Evolutionary conservation across 2,329 filamentous ascomycete genomes (phyloP), one percentile per base, ranked within the genome.

Genomic region (Chaetomium sp.): DNA sequence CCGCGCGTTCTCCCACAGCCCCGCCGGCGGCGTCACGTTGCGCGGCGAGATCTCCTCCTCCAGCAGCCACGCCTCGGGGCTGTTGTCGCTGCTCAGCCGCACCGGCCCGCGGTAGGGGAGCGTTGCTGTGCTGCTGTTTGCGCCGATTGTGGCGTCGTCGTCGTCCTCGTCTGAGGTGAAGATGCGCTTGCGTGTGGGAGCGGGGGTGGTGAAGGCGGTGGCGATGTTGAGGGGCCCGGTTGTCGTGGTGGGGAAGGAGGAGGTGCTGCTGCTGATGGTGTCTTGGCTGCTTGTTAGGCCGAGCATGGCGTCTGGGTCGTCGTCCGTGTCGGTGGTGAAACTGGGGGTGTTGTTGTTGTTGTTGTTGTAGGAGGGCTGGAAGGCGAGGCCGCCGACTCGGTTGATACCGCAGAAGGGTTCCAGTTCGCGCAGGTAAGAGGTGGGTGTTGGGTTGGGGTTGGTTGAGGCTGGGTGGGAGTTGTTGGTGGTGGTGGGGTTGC

Each of bases 351-450:
- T 42, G 38, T 16, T n/a, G 33, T 2, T 63, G 19, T 71, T 70
- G 51, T n/a, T 27, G 76, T 72, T 21, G 72, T 63, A 12, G 19
- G 63, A 35, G 16, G 85, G 81, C 74, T 92, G 89, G 31, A 83
- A 79, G 33, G 83, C 84, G 50, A 89, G 78, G 0, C 90, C 90
- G 47, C 90, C 91, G 63, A 91, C 82, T 72, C 88, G 92, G 78
- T 92, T 84, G 69, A 95, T 83, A 29, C 91, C 92, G 74, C 91
- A 94, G 74, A 93, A 96, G 0, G 92, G 92, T 8, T 89, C 79
- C 4, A 96, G 81, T 74, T 95, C 92, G 35, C 84, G 80, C 42
- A 78, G 7, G 73, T 73, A 3, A 29, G 68, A 62, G 45, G 54
- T 13, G 47, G 25, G 54, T 13, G 62, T 3, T 9, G 53, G 23